A percentile compares a stretch with the other conserved stretches of the same genome.
phyloP scores from a whole-genome alignment of 1,139 yeast genomes.

The Taphrina communis region DNA sequence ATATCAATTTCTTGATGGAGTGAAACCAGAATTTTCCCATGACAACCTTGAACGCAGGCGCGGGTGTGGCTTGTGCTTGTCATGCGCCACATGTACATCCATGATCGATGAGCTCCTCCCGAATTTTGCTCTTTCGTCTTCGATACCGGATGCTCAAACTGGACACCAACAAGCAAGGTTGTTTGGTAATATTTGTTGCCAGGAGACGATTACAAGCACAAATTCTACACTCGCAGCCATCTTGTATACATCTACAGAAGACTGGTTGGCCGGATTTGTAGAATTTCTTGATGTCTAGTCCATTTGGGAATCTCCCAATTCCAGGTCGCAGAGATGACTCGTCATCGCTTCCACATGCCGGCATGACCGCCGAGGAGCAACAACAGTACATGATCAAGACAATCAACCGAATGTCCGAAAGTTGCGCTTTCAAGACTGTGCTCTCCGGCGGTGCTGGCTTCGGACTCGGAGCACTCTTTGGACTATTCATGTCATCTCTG shows the following conservation, averaged over 20 bases:
- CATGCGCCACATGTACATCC: conserved; percentile 1
- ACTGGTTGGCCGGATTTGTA: too few species aligned
- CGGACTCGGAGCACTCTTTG: conserved; percentile 94
- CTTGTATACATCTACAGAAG: too few species aligned
- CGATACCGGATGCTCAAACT: neutral
- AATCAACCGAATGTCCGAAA: conserved; percentile 30
- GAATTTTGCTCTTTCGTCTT: neutral
- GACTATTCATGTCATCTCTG: conserved; percentile 93
- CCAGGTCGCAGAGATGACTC: conserved; percentile 24
- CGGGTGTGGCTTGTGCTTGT: neutral
- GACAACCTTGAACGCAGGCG: neutral
- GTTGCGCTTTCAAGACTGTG: conserved; percentile 88
- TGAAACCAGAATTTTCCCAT: conserved; percentile 3
- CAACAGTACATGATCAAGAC: conserved; percentile 38
- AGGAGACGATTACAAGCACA: too few species aligned
- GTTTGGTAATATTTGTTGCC: neutral
- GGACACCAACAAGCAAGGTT: neutral
- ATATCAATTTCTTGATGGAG: neutral
- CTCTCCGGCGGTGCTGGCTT: conserved; percentile 95
- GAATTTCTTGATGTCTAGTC: conserved; percentile 21
- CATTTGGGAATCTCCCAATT: conserved; percentile 34
- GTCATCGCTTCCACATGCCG: conserved; percentile 28
- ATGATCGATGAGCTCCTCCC: neutral
- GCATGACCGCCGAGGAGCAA: conserved; percentile 39
- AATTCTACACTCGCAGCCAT: too few species aligned